Percentiles rank a stretch among this genome's conserved stretches.
Conservation (phyloP, 371 early-diverging fungal genomes). For the Parasitella parasitica region DNA sequence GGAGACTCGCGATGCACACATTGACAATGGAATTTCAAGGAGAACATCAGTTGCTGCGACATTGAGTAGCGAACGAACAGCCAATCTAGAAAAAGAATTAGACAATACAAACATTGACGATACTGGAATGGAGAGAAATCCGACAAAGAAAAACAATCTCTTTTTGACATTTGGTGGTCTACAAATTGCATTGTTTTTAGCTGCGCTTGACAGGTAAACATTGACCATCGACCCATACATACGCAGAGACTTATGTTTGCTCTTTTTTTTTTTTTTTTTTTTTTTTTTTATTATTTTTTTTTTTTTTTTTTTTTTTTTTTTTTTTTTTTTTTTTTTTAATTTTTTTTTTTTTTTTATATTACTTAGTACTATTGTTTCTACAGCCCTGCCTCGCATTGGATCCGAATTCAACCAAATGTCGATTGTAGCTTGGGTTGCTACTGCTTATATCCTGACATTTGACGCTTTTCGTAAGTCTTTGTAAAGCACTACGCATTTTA, state of each 20-base stretch:
- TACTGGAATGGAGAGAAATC: background rate
- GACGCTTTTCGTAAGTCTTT: constrained; percentile 34
- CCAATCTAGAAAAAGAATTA: background rate
- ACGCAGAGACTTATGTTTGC: too few relatives aligned
- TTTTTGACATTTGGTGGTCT: constrained; percentile 47
- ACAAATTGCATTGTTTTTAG: constrained; percentile 69
- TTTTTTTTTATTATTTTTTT: too few relatives aligned
- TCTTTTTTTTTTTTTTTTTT: background rate
- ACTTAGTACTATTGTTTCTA: constrained; percentile 65
- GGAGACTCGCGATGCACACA: background rate
- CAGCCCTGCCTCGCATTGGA: constrained; percentile 70
- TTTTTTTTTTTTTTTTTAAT: background rate
- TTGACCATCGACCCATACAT: too few relatives aligned
- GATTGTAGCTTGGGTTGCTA: constrained; percentile 66
- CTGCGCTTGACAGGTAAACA: constrained; percentile 67
- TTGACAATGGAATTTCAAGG: background rate
- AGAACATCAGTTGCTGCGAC: constrained; percentile 3
- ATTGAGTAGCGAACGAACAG: background rate
- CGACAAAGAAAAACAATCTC: background rate
- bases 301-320: background rate
- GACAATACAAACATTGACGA: background rate
- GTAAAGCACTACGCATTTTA: constrained; percentile 55
- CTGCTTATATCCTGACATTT: constrained; percentile 55
- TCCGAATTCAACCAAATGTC: constrained; percentile 64
- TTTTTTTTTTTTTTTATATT: background rate